Evolutionary conservation across 371 early-diverging fungal genomes (phyloP).

Genomic region (Syncephalis plumigaleata): DNA sequence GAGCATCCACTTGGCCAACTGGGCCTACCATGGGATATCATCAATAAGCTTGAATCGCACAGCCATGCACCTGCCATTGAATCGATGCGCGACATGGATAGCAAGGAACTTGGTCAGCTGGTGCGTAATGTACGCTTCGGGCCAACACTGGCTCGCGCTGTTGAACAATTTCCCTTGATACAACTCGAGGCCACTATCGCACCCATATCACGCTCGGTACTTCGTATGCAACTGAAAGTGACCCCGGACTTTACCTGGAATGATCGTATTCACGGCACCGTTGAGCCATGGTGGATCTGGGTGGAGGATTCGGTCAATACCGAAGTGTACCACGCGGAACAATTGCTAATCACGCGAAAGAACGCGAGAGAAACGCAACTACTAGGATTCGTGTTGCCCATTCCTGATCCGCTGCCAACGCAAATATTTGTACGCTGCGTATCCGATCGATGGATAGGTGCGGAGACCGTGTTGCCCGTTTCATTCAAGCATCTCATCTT

Average conservation of each 20-base stretch:
- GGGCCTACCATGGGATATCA: slow-evolving; percentile 51
- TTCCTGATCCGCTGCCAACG: slow-evolving; percentile 70
- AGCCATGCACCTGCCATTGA: slow-evolving; percentile 35
- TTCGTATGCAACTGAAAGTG: slow-evolving; percentile 58
- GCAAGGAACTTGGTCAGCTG: slow-evolving; percentile 69
- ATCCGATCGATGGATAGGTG: slow-evolving; percentile 88
- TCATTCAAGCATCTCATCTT: slow-evolving; percentile 79
- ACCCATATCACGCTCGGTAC: slow-evolving; percentile 83
- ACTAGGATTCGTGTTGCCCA: slow-evolving; percentile 74
- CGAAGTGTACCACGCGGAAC: slow-evolving; percentile 34
- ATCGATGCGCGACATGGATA: slow-evolving; percentile 71
- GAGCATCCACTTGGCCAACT: slow-evolving; percentile 87
- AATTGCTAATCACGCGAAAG: slow-evolving; percentile 26
- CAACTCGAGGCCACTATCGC: slow-evolving; percentile 58
- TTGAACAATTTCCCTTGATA: slow-evolving; percentile 73
- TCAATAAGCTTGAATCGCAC: slow-evolving; percentile 50
- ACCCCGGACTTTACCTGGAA: slow-evolving; percentile 85
- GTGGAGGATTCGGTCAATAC: slow-evolving; percentile 60
- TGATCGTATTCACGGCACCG: slow-evolving; percentile 69
- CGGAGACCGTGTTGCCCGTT: slow-evolving; percentile 68
- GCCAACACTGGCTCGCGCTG: slow-evolving; percentile 39
- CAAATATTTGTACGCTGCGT: slow-evolving; percentile 79
- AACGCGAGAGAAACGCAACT: slow-evolving; percentile 28
- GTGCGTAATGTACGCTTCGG: slow-evolving; percentile 72
- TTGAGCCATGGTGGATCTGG: slow-evolving; percentile 91